Evolutionary conservation across 768 basidiomycete species (phyloP).

Genomic region (Amanita rimosa): DNA sequence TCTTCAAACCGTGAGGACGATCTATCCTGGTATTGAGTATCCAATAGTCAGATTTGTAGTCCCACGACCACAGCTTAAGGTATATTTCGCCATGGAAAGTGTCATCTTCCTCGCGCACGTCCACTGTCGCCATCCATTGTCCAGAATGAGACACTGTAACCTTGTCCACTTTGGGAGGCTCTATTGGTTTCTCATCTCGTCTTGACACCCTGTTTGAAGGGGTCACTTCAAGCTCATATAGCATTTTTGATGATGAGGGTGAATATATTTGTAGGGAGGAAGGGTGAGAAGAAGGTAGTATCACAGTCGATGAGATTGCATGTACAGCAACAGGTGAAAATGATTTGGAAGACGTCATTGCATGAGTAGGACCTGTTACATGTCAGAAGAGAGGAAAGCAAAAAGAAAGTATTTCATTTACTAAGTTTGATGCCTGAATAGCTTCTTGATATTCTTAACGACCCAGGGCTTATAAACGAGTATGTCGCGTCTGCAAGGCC

Average conservation of each 20-base stretch:
- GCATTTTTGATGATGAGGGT: constrained; percentile 51
- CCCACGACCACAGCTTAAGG: constrained; percentile 90
- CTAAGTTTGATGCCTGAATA: constrained; percentile 75
- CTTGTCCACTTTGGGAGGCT: constrained; percentile 65
- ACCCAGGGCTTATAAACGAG: constrained; percentile 60
- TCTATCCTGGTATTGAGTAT: constrained; percentile 83
- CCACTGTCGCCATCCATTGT: constrained; percentile 89
- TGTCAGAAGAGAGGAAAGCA: constrained; percentile 2
- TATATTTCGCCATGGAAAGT: constrained; percentile 58
- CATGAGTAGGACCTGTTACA: constrained; percentile 20
- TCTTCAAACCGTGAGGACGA: constrained; percentile 64
- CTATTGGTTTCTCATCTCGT: constrained; percentile 64
- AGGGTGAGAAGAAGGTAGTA: constrained; percentile 89
- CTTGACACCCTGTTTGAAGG: constrained; percentile 88
- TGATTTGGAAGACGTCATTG: constrained; percentile 27
- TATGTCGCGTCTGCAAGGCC: constrained; percentile 76
- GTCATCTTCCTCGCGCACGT: constrained; percentile 59
- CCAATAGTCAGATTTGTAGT: constrained; percentile 49
- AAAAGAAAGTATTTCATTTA: constrained; percentile 17
- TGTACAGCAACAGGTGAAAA: constrained; percentile 69
- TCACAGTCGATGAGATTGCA: constrained; percentile 55
- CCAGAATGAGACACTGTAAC: constrained; percentile 57
- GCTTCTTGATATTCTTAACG: constrained; percentile 59
- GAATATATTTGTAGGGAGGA: constrained; percentile 92
- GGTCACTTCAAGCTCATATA: constrained; percentile 85